Evolutionary conservation across 2,329 filamentous ascomycete species (phyloP).

Genomic region (Dendrostoma leiphaemia): DNA sequence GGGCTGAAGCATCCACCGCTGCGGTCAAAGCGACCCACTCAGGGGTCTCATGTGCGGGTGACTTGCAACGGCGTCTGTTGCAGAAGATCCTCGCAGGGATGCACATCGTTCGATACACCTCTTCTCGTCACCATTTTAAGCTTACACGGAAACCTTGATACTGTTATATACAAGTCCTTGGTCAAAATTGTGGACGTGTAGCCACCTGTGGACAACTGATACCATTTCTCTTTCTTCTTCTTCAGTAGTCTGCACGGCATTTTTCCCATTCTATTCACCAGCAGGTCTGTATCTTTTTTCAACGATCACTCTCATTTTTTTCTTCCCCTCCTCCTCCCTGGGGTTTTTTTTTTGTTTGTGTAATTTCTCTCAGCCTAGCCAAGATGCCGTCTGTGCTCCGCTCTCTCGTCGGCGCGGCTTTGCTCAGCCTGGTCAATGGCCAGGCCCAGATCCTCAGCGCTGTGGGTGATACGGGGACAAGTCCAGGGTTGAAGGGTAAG

Average conservation of each 20-base stretch:
- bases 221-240: background rate
- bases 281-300: constrained; percentile 14
- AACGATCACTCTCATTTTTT: background rate
- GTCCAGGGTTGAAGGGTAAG: constrained; percentile 13
- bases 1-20: background rate
- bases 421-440: constrained; percentile 15
- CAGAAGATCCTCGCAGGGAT: constrained; percentile 8
- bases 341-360: background rate
- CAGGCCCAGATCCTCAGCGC: constrained; percentile 18
- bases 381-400: constrained; percentile 14
- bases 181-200: background rate
- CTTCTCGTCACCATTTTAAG: background rate
- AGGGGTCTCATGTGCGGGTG: constrained; percentile 15
- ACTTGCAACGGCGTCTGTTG: constrained; percentile 14
- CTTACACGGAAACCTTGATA: background rate
- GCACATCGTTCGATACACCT: background rate
- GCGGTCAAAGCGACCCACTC: constrained; percentile 1
- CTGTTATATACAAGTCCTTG: background rate
- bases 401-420: constrained; percentile 12
- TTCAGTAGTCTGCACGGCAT: background rate
- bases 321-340: background rate
- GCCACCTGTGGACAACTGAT: background rate
- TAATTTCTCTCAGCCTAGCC: background rate
- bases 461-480: constrained; percentile 11
- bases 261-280: constrained; percentile 5